Evolutionary conservation across 2,329 filamentous ascomycete species (phyloP), one percentile per base, ranked within the genome.

Genomic region (Chalaropsis thielavioides): DNA sequence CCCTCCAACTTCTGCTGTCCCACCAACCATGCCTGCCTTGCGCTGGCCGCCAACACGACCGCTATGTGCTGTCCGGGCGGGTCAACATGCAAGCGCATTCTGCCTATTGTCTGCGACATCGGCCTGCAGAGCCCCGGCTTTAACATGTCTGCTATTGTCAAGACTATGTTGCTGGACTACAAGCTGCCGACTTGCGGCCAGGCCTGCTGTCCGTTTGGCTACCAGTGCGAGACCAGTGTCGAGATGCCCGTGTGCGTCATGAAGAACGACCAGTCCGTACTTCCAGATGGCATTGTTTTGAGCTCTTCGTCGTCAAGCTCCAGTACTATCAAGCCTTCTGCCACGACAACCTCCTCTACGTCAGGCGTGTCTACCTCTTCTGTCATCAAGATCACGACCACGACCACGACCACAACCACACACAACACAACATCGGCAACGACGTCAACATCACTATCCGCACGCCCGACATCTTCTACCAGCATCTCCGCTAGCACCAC

Each of bases 131-230:
- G 90, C 69, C 78, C 83, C 1, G 78, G 74, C 8, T 69, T 75
- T 19, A 75, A 83, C 68, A 83, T 84, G 11, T 74, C 77, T 31
- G 83, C 83, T 40, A 77, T 81, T 35, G 76, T 90, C 70, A 88
- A 90, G 74, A 87, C 88, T 0, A 83, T 82, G 10, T 79, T 83
- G 8, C 81, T 88, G 38, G 77, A 78, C 19, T 77, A 80, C 10
- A 74, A 76, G 11, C 76, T 91, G 15, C 74, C 76, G 1, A 78
- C 74, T 22, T 91, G 88, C 69, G 85, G 81, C 15, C 72, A 70
- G 19, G 73, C 68, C 69, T 92, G 88, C 74, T 92, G 88, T 71
- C 88, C 88, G 0, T 85, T 86, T 73, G 88, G 88, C 2, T 91
- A 86, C 74, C 75, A 76, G 1, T 92, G 88, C 74, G 75, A 75